Evolutionary conservation across 345 rosid genomes (phyloP), one percentile per base, ranked within the genome.

Genomic region (Salix brachista): DNA sequence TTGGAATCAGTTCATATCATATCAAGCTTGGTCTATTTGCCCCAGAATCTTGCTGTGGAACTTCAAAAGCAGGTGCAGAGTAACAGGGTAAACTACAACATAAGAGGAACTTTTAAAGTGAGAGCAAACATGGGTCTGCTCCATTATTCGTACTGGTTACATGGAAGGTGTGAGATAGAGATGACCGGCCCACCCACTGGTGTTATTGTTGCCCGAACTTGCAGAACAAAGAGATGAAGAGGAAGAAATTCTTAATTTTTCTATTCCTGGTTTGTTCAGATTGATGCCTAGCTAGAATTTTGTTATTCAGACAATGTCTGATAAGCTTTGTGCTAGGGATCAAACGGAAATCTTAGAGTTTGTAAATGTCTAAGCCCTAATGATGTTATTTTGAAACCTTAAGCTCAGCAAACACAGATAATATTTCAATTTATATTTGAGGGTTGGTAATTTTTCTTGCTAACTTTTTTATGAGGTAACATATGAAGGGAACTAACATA

Each of bases 171-270:
- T 81, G 91, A 85, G 81, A 76, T 91, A 32, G 81, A 80, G 65
- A 80, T 90, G 89, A 85, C 89, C 2, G 85, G 94, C 80, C 99
- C 98, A 34, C 99, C 99, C 36, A 81, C 83, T 1, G 99, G 99
- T 30, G 84, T 81, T 23, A 80, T 95, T 44, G 84, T 91, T 52
- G 81, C 83, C 70, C 87, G 83, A 65, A 85, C 69, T 75, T 93
- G 98, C 88, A 86, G 81, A 62, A 89, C 92, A 30, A 89, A 82
- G 77, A 86, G 88, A 84, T 90, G 83, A 90, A 26, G 71, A 66
- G n/a, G 72, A 61, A 14, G 56, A 50, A 42, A 13, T 54, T 72
- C 70, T 70, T 46, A 26, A 48, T 64, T 69, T 70, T 52, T 32
- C 67, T 41, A 65, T 70, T 30, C 37, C 39, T 48, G 25, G 44